phyloP scores from a whole-genome alignment of 2,329 filamentous ascomycete genomes.

The Sporothrix curviconia region DNA sequence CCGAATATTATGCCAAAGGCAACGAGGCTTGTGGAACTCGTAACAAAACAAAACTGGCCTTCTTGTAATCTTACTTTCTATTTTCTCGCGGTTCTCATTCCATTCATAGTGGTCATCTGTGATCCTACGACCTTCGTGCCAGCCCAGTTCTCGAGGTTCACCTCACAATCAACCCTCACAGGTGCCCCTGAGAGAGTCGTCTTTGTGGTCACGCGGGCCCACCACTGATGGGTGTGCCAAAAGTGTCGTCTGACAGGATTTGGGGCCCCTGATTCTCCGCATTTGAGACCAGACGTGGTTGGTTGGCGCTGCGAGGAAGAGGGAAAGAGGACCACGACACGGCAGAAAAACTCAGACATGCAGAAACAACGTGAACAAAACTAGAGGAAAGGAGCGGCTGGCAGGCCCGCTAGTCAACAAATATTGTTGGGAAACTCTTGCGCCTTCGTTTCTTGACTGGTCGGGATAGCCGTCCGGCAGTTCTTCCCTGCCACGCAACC shows the following conservation, averaged over 20 bases:
- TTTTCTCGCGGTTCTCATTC: no score
- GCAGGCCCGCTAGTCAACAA: neutral
- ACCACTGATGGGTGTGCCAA: neutral
- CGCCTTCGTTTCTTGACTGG: neutral
- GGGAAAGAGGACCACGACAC: neutral
- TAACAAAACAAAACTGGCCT: no score
- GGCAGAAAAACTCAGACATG: neutral
- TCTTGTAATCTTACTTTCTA: no score
- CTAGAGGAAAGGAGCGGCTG: neutral
- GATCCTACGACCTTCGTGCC: no score
- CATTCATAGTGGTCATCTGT: no score
- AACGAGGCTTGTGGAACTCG: no score
- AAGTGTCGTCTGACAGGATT: conserved; percentile 6
- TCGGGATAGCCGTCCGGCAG: neutral
- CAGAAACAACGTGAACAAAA: neutral
- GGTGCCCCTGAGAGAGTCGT: no score
- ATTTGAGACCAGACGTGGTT: conserved; percentile 5
- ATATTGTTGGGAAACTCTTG: neutral
- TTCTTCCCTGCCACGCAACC: neutral
- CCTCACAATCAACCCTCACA: no score
- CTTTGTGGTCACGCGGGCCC: neutral
- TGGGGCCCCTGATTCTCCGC: neutral
- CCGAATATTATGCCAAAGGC: no score
- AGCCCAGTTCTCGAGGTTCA: no score
- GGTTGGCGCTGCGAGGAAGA: neutral